phyloP scores from a whole-genome alignment of 2,329 filamentous ascomycete genomes.

The Penicillium decumbens region DNA sequence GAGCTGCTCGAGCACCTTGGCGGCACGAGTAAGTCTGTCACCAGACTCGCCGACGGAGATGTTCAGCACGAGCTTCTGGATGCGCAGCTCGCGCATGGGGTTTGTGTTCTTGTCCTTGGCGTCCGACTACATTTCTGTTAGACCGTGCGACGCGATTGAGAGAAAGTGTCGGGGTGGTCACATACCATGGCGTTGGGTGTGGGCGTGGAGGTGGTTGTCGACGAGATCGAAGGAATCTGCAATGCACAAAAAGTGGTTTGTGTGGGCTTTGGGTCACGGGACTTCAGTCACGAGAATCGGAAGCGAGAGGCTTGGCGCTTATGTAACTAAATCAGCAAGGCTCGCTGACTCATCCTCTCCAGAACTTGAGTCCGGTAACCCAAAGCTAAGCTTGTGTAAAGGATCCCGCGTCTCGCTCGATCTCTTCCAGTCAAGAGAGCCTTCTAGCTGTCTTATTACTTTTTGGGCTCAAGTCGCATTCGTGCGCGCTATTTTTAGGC shows the following conservation, averaged over 20 bases:
- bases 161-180: constrained; percentile 14
- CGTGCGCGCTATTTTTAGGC: constrained; percentile 37
- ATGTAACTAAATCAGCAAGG: background rate
- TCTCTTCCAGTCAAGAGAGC: constrained; percentile 15
- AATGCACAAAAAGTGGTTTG: constrained; percentile 35
- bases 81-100: constrained; percentile 99
- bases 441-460: constrained; percentile 25
- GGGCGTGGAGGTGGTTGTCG: constrained; percentile 37
- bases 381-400: constrained; percentile 18
- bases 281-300: constrained; percentile 24
- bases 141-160: constrained; percentile 11
- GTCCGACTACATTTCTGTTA: constrained; percentile 57
- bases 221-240: constrained; percentile 30
- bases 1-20: constrained; percentile 99
- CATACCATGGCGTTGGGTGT: constrained; percentile 48
- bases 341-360: constrained; percentile 13
- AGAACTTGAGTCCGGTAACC: constrained; percentile 13
- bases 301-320: constrained; percentile 37
- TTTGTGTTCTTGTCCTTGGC: constrained; percentile 75
- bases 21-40: constrained; percentile 99
- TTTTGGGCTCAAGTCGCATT: constrained; percentile 43
- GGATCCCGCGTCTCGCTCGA: constrained; percentile 19
- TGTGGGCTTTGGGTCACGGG: constrained; percentile 28
- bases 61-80: constrained; percentile 99
- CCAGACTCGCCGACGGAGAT: constrained; percentile 99